Base-by-base conservation (phyloP, 2,329 filamentous ascomycete species). In the Paracamarosporium sp. region DNA sequence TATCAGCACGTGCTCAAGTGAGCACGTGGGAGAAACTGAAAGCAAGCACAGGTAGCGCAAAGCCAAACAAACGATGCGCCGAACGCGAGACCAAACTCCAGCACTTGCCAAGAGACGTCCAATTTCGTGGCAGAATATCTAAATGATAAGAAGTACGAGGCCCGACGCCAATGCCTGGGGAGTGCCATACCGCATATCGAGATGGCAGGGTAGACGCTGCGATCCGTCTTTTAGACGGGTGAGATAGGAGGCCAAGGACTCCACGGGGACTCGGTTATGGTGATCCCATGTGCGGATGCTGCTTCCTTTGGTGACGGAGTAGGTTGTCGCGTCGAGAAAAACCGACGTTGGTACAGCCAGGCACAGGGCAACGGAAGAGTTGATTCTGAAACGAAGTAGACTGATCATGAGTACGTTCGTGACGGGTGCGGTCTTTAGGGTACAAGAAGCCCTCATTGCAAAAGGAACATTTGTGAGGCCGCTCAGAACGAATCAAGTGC, bases 281-380 rank as follows among this genome's bases (percentile, higher is more conserved):
- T 13, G 51, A 55, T 47, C 57, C 31, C 28, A 63, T 47, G 27
- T 46, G 30, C 2, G 53, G 59, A 50, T 76, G 74, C 48, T 71
- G 64, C 15, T 62, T 72, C 33, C 72, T 68, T 41, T 68, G 65
- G 55, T 76, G 74, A 24, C 74, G 70, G 15, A 68, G 59, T 20
- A 75, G 63, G 36, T 76, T 76, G 54, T 76, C 74, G 27, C 64
- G 70, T 20, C 74, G 69, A 17, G 73, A 73, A 63, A 76, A 76
- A 48, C 73, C 71, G 3, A 53, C 55, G 27, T 72, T 69, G 46
- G 40, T 56, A 55, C 74, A 76, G 2, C 66, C 71, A 13, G 64
- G 59, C 33, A 67, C 56, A 5, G 50, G 38, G 56, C 74, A 76
- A 44, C 60, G 62, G 41, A 66, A 66, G 38, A 66, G 65, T 15